Base-by-base conservation (phyloP, 345 rosid genomes). In the Tarenaya hassleriana region DNA sequence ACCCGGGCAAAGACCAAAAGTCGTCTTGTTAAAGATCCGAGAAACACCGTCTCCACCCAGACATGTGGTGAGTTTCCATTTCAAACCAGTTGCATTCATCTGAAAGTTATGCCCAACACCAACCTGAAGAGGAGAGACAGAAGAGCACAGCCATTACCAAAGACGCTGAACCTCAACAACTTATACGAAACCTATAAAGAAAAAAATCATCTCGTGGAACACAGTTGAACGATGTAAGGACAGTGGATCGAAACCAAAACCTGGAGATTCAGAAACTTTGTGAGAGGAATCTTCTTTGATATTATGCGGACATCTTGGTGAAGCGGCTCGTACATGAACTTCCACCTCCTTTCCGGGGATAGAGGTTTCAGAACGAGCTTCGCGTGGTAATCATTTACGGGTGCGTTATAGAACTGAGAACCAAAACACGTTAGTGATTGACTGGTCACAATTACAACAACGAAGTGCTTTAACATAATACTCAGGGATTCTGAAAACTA, bases 51-150 rank as follows among this genome's bases (percentile, higher is more conserved):
- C 95, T 29, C 95, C 95, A 45, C 98, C 98, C 21, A 82, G 72
- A 67, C 92, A 80, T 33, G 98, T 73, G 1, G 77, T 80, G 56
- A 91, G 92, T 55, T 84, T 91, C 95, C 98, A 91, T 68, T 87
- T 80, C 96, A 92, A 87, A 43, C 83, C 82, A 49, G 72, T 80
- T 43, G 95, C 87, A 60, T 79, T 74, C 76, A 73, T 60, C 69
- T 73, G 73, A 69, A 91, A 86, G 64, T 82, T 84, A 61, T 91
- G 92, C 44, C 87, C 88, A 55, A 84, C 58, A 24, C 98, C 95
- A 50, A 91, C 83, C 97, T 90, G 63, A 16, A 66, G n/a, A n/a
- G n/a, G n/a, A n/a, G 8, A 13, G 13, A n/a, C 16, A 5, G 0
- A 49, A 63, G 17, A 32, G 21, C 35, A 35, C 6, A 38, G 38